These are phyloP conservation scores for Theileria sp. DNA, from an alignment of 169 alveolate species.

Conservation along the genomic window DNA sequence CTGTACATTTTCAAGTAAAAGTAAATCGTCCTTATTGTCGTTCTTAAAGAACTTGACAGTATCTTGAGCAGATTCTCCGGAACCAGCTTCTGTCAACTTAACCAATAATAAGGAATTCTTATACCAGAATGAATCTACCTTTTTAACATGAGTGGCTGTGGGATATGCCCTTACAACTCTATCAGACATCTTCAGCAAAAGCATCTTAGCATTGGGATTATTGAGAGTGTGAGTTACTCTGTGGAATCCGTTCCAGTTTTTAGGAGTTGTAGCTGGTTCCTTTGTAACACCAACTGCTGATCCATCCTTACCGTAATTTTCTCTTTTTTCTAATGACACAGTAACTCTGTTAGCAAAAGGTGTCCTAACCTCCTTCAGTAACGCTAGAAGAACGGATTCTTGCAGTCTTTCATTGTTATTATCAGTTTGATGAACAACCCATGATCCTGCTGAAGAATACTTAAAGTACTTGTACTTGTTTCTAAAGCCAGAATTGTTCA, in stretches of 20 bases:
- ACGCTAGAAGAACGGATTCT: neutral
- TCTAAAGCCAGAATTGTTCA: neutral
- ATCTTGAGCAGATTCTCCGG: neutral
- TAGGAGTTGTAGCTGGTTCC: neutral
- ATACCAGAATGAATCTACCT: neutral
- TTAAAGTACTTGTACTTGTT: neutral
- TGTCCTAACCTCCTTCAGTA: neutral
- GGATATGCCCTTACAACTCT: neutral
- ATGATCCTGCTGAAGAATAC: neutral
- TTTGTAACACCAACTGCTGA: neutral
- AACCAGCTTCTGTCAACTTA: neutral
- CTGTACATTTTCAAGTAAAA: neutral
- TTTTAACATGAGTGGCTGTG: neutral
- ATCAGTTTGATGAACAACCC: neutral
- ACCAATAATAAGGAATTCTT: slow-evolving; percentile 1
- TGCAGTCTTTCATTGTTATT: neutral
- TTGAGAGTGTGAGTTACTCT: neutral
- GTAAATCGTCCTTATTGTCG: neutral
- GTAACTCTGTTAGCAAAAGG: neutral
- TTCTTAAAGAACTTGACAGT: neutral
- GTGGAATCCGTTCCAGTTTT: slow-evolving; percentile 11
- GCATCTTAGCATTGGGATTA: neutral
- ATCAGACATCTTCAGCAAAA: neutral
- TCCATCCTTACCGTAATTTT: neutral
- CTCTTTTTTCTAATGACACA: neutral